A percentile compares a stretch with the other conserved stretches of the same genome.
phyloP scores from a whole-genome alignment of 2,329 filamentous ascomycete species.

The Cercospora citrullina region DNA sequence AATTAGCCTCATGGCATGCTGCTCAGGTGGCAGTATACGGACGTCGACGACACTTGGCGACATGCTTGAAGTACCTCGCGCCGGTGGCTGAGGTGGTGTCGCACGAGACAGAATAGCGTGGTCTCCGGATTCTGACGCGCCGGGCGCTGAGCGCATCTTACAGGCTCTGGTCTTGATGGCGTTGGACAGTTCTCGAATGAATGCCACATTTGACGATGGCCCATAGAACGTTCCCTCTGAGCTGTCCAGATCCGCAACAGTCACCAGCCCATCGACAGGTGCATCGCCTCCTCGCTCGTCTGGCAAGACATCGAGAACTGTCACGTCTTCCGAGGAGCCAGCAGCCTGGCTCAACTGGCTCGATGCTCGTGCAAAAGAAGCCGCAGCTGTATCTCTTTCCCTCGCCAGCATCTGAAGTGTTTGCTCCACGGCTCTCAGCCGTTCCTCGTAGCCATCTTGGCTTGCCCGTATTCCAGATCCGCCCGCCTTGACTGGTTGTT shows the following conservation, averaged over 20 bases:
- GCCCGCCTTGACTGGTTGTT: conserved; percentile 6
- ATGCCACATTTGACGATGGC: conserved; percentile 2
- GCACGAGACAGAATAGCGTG: not conserved
- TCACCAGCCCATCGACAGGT: conserved; percentile 3
- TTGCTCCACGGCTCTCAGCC: conserved; percentile 7
- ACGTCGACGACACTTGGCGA: not conserved
- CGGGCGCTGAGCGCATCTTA: not conserved
- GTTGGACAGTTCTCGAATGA: not conserved
- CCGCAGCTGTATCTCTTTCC: not conserved
- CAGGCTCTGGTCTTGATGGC: not conserved
- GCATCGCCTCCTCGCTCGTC: not conserved
- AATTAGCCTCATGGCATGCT: not conserved
- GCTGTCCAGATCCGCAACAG: not conserved
- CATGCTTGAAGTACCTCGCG: not conserved
- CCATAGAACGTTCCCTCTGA: not conserved
- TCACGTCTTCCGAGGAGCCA: not conserved
- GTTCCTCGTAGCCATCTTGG: not conserved
- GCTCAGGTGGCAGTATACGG: not conserved
- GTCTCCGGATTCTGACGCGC: not conserved
- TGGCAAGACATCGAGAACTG: not conserved
- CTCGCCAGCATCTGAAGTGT: conserved; percentile 6
- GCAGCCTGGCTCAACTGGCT: too few relatives aligned
- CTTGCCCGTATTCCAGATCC: not conserved
- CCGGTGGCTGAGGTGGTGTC: not conserved
- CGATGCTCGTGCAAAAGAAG: not conserved